phyloP scores from a whole-genome alignment of 108 stramenopile species.

The Skeletonema grethae region DNA sequence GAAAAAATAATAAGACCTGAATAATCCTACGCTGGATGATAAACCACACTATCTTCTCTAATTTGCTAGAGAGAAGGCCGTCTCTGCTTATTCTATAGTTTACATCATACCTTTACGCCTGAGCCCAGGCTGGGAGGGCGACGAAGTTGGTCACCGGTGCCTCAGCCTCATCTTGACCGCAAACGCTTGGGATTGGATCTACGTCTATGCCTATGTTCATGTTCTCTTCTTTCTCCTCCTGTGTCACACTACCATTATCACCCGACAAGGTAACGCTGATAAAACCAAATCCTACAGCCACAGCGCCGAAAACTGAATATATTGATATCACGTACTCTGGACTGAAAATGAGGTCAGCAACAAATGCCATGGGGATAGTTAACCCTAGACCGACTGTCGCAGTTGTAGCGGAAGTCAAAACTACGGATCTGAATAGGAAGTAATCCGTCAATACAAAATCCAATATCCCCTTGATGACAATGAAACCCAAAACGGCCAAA shows the following conservation, averaged over 20 bases:
- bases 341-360: slow-evolving; percentile 14
- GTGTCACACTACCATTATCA: neutral
- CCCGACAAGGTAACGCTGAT: neutral
- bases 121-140: neutral
- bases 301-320: neutral
- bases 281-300: neutral
- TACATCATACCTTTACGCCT: neutral
- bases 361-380: slow-evolving; percentile 39
- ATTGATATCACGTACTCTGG: neutral
- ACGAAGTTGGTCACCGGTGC: neutral
- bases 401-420: slow-evolving; percentile 27
- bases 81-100: neutral
- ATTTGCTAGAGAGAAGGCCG: too few species aligned
- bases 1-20: too few species aligned
- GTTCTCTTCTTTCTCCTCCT: neutral
- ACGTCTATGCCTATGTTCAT: neutral
- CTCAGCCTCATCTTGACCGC: neutral
- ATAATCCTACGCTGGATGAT: too few species aligned
- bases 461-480: slow-evolving; percentile 22
- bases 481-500: neutral
- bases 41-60: too few species aligned
- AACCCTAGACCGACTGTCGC: slow-evolving; percentile 37
- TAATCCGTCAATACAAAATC: slow-evolving; percentile 39
- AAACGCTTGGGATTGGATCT: neutral
- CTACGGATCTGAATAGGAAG: slow-evolving; percentile 28